A percentile compares a stretch with the other conserved stretches of the same genome.
Conservation (phyloP, 345 rosid species). For the Triadica sebifera region DNA sequence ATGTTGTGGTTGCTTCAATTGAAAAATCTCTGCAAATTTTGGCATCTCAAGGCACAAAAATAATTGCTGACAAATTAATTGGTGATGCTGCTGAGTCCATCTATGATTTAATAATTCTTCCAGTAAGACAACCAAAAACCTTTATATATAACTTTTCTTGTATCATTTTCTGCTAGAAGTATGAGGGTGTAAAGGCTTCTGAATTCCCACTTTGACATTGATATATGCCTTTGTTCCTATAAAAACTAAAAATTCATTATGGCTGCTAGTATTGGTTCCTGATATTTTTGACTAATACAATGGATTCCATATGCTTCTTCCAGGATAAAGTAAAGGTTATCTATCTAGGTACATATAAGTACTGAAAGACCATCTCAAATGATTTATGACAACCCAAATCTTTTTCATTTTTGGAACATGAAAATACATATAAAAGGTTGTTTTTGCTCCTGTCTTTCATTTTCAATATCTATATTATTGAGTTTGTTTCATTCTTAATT, state of each 20-base stretch:
- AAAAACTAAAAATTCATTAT: too few relatives aligned
- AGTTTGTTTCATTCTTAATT: constrained; percentile 3
- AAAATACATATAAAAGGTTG: not conserved
- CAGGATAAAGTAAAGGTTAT: too few relatives aligned
- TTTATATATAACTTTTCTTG: not conserved
- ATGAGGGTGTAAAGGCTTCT: too few relatives aligned
- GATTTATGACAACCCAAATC: not conserved
- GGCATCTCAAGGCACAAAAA: constrained; percentile 71
- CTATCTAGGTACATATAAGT: not conserved
- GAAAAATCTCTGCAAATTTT: constrained; percentile 57
- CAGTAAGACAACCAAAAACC: constrained; percentile 41
- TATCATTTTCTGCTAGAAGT: too few relatives aligned
- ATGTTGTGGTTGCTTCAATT: constrained; percentile 80
- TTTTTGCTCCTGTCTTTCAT: not conserved
- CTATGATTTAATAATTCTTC: constrained; percentile 80
- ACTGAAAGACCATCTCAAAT: too few relatives aligned
- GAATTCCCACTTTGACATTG: too few relatives aligned
- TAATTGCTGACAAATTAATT: constrained; percentile 73
- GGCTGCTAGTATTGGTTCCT: too few relatives aligned
- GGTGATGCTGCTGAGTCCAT: constrained; percentile 50
- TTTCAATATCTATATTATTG: not conserved
- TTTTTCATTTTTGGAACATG: too few relatives aligned
- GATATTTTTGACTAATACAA: too few relatives aligned
- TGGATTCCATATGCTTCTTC: too few relatives aligned
- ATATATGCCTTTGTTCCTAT: too few relatives aligned